These are phyloP conservation scores for Fomitopsis pinicola DNA, from an alignment of 1,284 basidiomycete species.

Conservation along the genomic window DNA sequence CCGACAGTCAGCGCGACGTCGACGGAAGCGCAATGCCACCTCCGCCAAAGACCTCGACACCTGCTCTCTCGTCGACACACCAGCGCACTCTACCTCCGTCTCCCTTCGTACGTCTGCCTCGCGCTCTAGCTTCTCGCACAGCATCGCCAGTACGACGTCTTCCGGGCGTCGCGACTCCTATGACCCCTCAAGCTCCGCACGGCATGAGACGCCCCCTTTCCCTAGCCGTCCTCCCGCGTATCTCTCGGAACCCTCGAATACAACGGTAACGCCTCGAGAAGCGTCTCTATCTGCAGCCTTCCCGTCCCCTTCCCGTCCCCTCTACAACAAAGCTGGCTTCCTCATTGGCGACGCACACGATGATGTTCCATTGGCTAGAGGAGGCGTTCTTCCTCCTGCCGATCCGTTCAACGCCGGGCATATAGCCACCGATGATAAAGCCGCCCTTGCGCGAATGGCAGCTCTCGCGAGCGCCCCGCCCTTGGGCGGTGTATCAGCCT, in stretches of 20 bases:
- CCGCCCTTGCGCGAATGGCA: slow-evolving; percentile 52
- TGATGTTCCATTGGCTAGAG: slow-evolving; percentile 3
- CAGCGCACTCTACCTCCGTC: slow-evolving; percentile 12
- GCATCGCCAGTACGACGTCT: neutral
- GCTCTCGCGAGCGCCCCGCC: slow-evolving; percentile 54
- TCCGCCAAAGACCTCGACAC: slow-evolving; percentile 14
- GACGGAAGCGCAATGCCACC: slow-evolving; percentile 30
- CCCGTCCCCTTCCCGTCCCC: neutral
- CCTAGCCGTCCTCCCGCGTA: slow-evolving; percentile 16
- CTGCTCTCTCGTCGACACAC: slow-evolving; percentile 8
- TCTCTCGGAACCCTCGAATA: slow-evolving; percentile 2
- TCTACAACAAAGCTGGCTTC: neutral
- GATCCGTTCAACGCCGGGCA: slow-evolving; percentile 42
- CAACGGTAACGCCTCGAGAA: neutral
- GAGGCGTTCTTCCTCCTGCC: slow-evolving; percentile 14
- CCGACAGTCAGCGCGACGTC: slow-evolving; percentile 49
- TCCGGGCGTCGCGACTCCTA: neutral
- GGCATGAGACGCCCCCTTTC: neutral
- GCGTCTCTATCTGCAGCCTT: slow-evolving; percentile 2
- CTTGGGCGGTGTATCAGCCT: neutral
- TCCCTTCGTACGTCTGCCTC: slow-evolving; percentile 9
- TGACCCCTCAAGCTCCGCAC: slow-evolving; percentile 4
- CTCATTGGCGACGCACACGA: neutral
- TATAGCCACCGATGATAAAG: slow-evolving; percentile 74
- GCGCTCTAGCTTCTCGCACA: neutral